These are phyloP conservation scores for Trichosporon faecale DNA, from an alignment of 1,284 basidiomycete genomes.

Conservation along the genomic window DNA sequence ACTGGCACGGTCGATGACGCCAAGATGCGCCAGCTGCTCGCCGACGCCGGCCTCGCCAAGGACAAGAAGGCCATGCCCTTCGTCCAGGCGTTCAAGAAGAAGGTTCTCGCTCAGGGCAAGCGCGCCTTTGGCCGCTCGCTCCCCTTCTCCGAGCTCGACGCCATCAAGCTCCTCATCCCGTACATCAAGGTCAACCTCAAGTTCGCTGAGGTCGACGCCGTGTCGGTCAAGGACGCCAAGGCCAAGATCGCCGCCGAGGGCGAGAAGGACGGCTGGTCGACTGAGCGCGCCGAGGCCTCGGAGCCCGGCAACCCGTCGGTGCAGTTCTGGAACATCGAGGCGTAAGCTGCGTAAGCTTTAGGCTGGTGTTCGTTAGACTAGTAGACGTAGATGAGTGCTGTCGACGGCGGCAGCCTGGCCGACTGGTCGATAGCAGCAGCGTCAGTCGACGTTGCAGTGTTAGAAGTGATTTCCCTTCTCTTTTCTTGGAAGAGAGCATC, in stretches of 20 bases:
- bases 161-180: constrained; percentile 67
- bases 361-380: neutral
- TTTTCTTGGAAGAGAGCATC: neutral
- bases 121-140: constrained; percentile 82
- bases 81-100: constrained; percentile 85
- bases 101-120: constrained; percentile 73
- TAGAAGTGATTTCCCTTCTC: neutral
- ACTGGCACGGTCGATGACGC: constrained; percentile 75
- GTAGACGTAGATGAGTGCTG: constrained; percentile 5
- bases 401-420: neutral
- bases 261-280: constrained; percentile 43
- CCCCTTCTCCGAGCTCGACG: constrained; percentile 80
- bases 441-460: neutral
- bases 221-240: constrained; percentile 66
- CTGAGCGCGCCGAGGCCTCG: constrained; percentile 64
- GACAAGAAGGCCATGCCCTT: constrained; percentile 97
- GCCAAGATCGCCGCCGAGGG: constrained; percentile 33
- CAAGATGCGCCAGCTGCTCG: constrained; percentile 69
- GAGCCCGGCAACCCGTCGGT: constrained; percentile 85
- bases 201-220: constrained; percentile 68
- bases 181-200: constrained; percentile 83
- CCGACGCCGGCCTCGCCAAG: constrained; percentile 79
- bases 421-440: neutral
- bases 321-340: constrained; percentile 63
- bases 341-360: neutral